Evolutionary conservation across 768 basidiomycete species (phyloP).

Genomic region (Ramaria sp.): DNA sequence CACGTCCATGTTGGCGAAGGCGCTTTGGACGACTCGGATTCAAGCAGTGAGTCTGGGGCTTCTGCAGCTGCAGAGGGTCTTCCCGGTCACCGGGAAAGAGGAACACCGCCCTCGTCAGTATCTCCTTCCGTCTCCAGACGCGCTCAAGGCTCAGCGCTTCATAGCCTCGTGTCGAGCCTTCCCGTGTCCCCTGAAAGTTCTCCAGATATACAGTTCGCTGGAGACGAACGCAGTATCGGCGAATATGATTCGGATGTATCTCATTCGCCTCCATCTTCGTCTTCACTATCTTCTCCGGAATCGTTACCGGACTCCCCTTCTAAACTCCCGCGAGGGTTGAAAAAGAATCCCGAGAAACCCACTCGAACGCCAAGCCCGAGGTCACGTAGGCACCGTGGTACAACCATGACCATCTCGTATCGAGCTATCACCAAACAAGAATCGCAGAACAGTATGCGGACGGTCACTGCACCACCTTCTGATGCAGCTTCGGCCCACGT

Average conservation of each 20-base stretch:
- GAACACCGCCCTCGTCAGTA: neutral
- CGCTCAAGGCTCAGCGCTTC: neutral
- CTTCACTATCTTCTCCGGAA: neutral
- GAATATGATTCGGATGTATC: neutral
- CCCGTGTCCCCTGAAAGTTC: neutral
- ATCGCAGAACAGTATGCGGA: constrained; percentile 60
- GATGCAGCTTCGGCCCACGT: neutral
- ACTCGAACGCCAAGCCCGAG: neutral
- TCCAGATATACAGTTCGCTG: neutral
- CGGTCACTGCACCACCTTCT: constrained; percentile 29
- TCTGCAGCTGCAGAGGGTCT: neutral
- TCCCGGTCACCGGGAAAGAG: neutral
- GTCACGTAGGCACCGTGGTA: neutral
- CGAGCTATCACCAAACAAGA: constrained; percentile 23
- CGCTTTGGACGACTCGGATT: constrained; percentile 69
- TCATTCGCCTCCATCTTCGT: neutral
- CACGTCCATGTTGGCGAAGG: constrained; percentile 57
- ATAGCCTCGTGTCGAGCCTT: neutral
- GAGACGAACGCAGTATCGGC: neutral
- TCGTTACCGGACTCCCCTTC: neutral
- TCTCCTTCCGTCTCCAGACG: neutral
- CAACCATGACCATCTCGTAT: constrained; percentile 20
- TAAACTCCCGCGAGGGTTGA: neutral
- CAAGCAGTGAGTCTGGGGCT: constrained; percentile 16
- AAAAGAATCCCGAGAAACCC: neutral